phyloP scores from a whole-genome alignment of 176 grass and related monocot genomes.

The Rhynchospora pubera region DNA sequence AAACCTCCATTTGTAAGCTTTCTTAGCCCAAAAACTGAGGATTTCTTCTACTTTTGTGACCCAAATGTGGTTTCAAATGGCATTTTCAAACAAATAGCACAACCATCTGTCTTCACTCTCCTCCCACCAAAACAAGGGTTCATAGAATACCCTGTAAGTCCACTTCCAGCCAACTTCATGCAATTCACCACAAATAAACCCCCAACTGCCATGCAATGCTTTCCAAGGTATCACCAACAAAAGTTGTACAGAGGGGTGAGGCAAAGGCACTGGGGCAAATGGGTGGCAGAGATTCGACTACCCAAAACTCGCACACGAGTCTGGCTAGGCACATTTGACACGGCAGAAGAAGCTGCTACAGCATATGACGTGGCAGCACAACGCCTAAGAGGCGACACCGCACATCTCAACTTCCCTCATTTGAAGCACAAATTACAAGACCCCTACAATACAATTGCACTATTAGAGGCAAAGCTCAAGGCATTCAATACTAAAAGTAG shows the following conservation, averaged over 20 bases:
- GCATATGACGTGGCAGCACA: constrained; percentile 32
- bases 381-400: constrained; percentile 25
- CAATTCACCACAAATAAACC: neutral
- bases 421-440: constrained; percentile 22
- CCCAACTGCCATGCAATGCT: neutral
- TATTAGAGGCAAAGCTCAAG: constrained; percentile 30
- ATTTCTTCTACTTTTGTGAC: neutral
- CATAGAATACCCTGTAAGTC: neutral
- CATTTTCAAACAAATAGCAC: neutral
- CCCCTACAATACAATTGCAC: neutral
- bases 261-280: constrained; percentile 44
- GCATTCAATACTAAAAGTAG: neutral
- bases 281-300: constrained; percentile 39
- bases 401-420: constrained; percentile 31
- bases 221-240: constrained; percentile 14
- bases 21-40: constrained; percentile 16
- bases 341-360: constrained; percentile 32
- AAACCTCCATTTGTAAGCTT: constrained; percentile 15
- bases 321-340: constrained; percentile 41
- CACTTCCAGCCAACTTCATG: constrained; percentile 2
- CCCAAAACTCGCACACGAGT: constrained; percentile 32
- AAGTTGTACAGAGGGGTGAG: constrained; percentile 34
- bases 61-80: constrained; percentile 6
- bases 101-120: constrained; percentile 12
- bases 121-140: constrained; percentile 18